Evolutionary conservation across 768 basidiomycete genomes (phyloP).

Genomic region (Glaciozyma martinii): DNA sequence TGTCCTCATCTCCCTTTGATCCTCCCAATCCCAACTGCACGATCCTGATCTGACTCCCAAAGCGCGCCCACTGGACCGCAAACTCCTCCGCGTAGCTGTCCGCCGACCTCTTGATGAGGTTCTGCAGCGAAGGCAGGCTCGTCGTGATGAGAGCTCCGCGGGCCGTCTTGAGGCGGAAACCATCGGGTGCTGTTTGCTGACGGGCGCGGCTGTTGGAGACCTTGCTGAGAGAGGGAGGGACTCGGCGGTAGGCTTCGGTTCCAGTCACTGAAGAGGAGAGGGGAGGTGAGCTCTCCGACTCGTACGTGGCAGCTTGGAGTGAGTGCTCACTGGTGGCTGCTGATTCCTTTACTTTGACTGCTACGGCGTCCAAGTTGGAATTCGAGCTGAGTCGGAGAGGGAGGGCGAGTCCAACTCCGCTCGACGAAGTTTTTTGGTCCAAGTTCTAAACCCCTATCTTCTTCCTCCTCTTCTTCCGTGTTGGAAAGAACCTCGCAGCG

Average conservation of each 20-base stretch:
- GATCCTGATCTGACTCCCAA: constrained; percentile 75
- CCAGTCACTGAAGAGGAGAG: neutral
- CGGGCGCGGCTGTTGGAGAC: neutral
- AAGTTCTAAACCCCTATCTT: too few species aligned
- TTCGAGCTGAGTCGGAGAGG: too few species aligned
- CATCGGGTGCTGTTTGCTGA: constrained; percentile 1
- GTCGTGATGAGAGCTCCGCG: constrained; percentile 55
- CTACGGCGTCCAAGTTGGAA: too few species aligned
- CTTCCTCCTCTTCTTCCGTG: too few species aligned
- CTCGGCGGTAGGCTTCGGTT: constrained; percentile 1
- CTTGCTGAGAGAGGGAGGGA: neutral
- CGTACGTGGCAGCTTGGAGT: too few species aligned
- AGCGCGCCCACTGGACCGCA: constrained; percentile 91
- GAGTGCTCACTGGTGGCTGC: too few species aligned
- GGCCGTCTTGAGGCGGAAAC: constrained; percentile 14
- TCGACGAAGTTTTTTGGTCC: too few species aligned
- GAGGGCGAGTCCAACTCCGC: too few species aligned
- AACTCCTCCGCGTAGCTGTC: constrained; percentile 88
- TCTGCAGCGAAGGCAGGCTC: constrained; percentile 90
- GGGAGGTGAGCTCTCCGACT: neutral
- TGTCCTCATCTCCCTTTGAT: constrained; percentile 54
- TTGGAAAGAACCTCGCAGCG: too few species aligned
- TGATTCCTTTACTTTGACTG: too few species aligned
- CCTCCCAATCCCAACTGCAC: constrained; percentile 32
- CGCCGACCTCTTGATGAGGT: constrained; percentile 91